These are phyloP conservation scores for Candida ponderosae DNA, from an alignment of 805 yeast species.

Conservation along the genomic window DNA sequence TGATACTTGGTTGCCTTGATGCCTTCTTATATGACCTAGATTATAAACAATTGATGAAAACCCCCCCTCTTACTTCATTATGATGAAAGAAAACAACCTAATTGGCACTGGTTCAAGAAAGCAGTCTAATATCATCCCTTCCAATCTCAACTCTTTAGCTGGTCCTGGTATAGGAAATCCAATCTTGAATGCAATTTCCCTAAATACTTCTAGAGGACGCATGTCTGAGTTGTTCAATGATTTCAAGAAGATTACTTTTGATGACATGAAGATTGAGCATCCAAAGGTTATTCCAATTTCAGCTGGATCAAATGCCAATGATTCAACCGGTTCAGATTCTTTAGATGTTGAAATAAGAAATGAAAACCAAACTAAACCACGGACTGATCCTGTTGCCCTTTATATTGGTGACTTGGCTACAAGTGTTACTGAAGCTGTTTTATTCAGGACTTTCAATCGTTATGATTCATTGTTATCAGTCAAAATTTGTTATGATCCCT, in stretches of 20 bases:
- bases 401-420: constrained; percentile 59
- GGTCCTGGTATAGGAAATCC: not conserved
- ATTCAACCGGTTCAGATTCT: constrained; percentile 10
- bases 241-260: constrained; percentile 14
- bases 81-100: too few relatives aligned
- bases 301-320: constrained; percentile 3
- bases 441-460: constrained; percentile 35
- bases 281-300: not conserved
- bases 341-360: constrained; percentile 6
- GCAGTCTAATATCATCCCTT: too few relatives aligned
- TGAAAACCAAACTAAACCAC: not conserved
- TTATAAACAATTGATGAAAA: too few relatives aligned
- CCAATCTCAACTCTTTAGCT: too few relatives aligned
- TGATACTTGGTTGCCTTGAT: too few relatives aligned
- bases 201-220: constrained; percentile 18
- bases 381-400: constrained; percentile 24
- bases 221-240: constrained; percentile 19
- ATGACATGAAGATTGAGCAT: too few relatives aligned
- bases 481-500: constrained; percentile 50
- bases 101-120: too few relatives aligned
- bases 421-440: constrained; percentile 38
- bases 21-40: too few relatives aligned
- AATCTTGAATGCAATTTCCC: constrained; percentile 14
- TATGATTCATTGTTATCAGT: constrained; percentile 45
- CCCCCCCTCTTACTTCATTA: too few relatives aligned